Base-by-base conservation (phyloP, 345 rosid genomes). In the Hypericum androsaemum region DNA sequence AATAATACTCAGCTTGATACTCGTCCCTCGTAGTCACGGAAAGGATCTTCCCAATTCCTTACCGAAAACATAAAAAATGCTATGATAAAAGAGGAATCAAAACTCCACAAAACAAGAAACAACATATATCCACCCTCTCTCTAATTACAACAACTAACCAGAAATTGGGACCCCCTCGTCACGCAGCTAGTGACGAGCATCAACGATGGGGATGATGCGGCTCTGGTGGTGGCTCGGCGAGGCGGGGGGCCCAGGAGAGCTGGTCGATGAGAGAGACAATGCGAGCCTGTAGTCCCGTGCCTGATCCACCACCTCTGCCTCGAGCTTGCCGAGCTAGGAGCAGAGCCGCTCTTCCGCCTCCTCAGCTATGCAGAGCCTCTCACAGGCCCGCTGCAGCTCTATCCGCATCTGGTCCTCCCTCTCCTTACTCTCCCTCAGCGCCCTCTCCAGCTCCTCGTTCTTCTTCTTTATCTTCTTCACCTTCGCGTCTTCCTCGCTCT, bases 311-410 rank as follows among this genome's bases (percentile, higher is more conserved):
- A 88, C 77, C 71, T 89, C 97, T 0, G 94, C 95, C 71, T 89
- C 95, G 3, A 89, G 80, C 67, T 89, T 89, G 0, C 95, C 94
- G 0, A 89, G 81, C 80, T 86, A 88, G 7, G 79, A 63, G 68
- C 94, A 86, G 43, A 89, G 84, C 63, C 81, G 65, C 72, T 86
- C 95, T 75, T 85, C 97, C 0, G 76, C 97, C 22, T 85, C 95
- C 64, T 85, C 97, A 3, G 83, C 89, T 58, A 83, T 76, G 37
- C 82, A 57, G 0, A 88, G 66, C 57, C 88, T 60, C 52, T 79
- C 71, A 76, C 68, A 69, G 0, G 74, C 32, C 63, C 54, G 71
- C 45, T 56, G 56, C 15, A 86, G 73, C 79, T 83, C 92, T 48
- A 16, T 47, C 69, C 58, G 73, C 86, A 71, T 75, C 43, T 58